These are phyloP conservation scores for Phytophthora citricola DNA, from an alignment of 352 stramenopile species.

Conservation along the genomic window DNA sequence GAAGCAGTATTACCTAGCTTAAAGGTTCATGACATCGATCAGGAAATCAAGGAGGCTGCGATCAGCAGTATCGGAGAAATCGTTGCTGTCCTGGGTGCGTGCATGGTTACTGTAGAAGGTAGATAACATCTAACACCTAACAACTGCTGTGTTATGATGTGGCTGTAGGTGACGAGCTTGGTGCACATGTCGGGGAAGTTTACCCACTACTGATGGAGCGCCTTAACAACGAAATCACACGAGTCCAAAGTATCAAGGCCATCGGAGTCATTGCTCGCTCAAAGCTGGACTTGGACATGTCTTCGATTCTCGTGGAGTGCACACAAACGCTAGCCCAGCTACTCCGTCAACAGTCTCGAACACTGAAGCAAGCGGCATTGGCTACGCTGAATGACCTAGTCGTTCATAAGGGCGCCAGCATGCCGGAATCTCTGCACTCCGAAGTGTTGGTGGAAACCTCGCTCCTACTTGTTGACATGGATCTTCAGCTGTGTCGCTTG, in stretches of 20 bases:
- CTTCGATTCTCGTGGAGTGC: constrained; percentile 89
- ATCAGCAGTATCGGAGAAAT: constrained; percentile 93
- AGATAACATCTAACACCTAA: constrained; percentile 19
- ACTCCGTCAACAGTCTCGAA: constrained; percentile 95
- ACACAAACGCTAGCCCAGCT: constrained; percentile 91
- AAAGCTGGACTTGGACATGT: constrained; percentile 90
- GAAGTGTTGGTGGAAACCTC: constrained; percentile 92
- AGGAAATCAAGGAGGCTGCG: constrained; percentile 99
- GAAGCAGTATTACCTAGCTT: constrained; percentile 95
- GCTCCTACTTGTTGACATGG: constrained; percentile 93
- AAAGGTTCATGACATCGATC: constrained; percentile 96
- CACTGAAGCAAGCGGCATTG: constrained; percentile 94
- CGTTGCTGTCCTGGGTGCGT: constrained; percentile 72
- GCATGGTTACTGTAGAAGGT: constrained; percentile 3
- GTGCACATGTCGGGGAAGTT: constrained; percentile 77
- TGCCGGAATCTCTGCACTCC: constrained; percentile 85
- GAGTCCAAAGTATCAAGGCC: constrained; percentile 96
- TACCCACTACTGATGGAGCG: constrained; percentile 95
- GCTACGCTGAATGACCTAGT: constrained; percentile 93
- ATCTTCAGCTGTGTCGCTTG: constrained; percentile 97
- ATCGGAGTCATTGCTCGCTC: constrained; percentile 91
- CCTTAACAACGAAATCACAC: constrained; percentile 98
- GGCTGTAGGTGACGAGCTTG: constrained; percentile 80
- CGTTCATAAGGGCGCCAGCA: constrained; percentile 70
- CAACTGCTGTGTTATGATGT: constrained; percentile 17